These are phyloP conservation scores for Fusarium graminum DNA, from an alignment of 2,329 filamentous ascomycete genomes.

Conservation along the genomic window DNA sequence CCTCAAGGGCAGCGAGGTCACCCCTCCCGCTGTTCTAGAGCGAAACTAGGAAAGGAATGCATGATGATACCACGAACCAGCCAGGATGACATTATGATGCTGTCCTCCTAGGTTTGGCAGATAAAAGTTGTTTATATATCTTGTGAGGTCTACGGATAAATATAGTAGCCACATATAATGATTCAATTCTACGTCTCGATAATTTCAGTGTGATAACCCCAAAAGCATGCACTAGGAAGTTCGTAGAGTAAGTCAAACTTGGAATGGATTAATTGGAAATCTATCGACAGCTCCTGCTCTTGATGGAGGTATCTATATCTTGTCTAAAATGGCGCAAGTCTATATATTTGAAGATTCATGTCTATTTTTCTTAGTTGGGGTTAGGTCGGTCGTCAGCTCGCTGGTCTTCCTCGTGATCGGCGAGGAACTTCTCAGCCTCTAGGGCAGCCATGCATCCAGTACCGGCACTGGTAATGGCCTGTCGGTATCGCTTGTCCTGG, in stretches of 20 bases:
- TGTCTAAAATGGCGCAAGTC: conserved; percentile 42
- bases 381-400: conserved; percentile 31
- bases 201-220: neutral
- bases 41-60: conserved; percentile 51
- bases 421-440: conserved; percentile 93
- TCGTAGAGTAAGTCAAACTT: conserved; percentile 5
- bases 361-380: conserved; percentile 29
- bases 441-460: conserved; percentile 96
- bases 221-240: neutral
- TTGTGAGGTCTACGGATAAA: conserved; percentile 5
- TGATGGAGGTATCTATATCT: conserved; percentile 39
- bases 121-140: conserved; percentile 19
- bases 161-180: conserved; percentile 20
- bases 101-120: conserved; percentile 25
- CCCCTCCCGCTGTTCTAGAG: conserved; percentile 66
- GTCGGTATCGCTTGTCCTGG: conserved; percentile 97
- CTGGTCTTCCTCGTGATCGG: conserved; percentile 72
- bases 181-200: conserved; percentile 4
- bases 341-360: conserved; percentile 37
- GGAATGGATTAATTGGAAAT: conserved; percentile 31
- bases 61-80: conserved; percentile 35
- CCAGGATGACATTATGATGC: conserved; percentile 34
- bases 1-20: conserved; percentile 65
- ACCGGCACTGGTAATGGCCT: conserved; percentile 96
- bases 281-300: conserved; percentile 33